These are phyloP conservation scores for Mycocentrospora acerina DNA, from an alignment of 2,329 filamentous ascomycete genomes.

Conservation along the genomic window DNA sequence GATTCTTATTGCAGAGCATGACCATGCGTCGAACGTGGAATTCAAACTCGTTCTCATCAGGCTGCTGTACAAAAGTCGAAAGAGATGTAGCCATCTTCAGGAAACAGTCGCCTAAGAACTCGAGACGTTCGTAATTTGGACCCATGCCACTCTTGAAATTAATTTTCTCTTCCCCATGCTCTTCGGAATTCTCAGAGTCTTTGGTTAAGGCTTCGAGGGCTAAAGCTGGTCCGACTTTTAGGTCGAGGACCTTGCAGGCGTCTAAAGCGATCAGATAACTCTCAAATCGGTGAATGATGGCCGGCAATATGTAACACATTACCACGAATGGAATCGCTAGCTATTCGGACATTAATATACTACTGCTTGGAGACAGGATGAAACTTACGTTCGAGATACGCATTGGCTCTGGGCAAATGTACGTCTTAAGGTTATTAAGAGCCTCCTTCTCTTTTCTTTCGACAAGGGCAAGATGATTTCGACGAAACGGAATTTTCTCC, in stretches of 20 bases:
- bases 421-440: constrained; percentile 57
- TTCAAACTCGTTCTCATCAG: constrained; percentile 77
- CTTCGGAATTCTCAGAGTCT: constrained; percentile 80
- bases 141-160: constrained; percentile 86
- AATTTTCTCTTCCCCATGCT: constrained; percentile 66
- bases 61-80: constrained; percentile 74
- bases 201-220: constrained; percentile 92
- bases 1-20: constrained; percentile 86
- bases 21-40: constrained; percentile 91
- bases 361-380: neutral
- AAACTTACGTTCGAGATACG: constrained; percentile 70
- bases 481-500: constrained; percentile 71
- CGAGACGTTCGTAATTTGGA: constrained; percentile 89
- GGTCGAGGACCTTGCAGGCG: constrained; percentile 64
- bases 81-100: constrained; percentile 96
- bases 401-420: constrained; percentile 75
- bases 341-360: constrained; percentile 45
- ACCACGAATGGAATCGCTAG: constrained; percentile 69
- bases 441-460: constrained; percentile 58
- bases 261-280: constrained; percentile 79
- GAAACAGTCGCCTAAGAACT: constrained; percentile 91
- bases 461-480: constrained; percentile 71
- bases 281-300: constrained; percentile 82
- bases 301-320: constrained; percentile 75
- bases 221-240: constrained; percentile 66